Evolutionary conservation across 345 rosid genomes (phyloP).

Genomic region (Populus davidiana): DNA sequence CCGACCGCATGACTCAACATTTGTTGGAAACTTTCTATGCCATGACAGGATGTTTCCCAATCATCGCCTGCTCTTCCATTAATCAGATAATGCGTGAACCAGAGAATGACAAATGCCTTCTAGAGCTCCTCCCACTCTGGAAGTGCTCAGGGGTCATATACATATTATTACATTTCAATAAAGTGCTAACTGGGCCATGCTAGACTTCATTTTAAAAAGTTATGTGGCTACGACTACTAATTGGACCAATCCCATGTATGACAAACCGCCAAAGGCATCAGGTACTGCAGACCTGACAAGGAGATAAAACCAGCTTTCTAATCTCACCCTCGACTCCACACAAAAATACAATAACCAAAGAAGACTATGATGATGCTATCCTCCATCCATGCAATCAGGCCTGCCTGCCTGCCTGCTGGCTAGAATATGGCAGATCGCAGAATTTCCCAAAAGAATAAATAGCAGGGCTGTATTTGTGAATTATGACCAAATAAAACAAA

Average conservation of each 20-base stretch:
- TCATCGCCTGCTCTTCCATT: neutral
- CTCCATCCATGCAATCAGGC: no score
- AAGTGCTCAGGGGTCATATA: no score
- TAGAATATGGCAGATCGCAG: no score
- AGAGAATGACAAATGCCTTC: neutral
- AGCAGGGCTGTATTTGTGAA: neutral
- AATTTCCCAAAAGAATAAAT: neutral
- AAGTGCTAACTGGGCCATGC: neutral
- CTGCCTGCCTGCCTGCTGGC: no score
- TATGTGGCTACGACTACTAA: neutral
- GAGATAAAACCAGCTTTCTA: no score
- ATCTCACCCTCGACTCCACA: no score
- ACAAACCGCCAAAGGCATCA: no score
- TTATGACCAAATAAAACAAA: neutral
- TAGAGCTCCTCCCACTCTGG: neutral
- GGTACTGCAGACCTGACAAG: no score
- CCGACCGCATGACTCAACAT: neutral
- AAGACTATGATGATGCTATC: no score
- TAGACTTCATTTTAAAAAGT: neutral
- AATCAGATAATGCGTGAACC: neutral
- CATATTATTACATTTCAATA: neutral
- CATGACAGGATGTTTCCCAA: neutral
- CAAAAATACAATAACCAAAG: no score
- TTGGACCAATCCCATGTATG: no score
- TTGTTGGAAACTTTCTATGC: neutral